Base-by-base conservation (phyloP, 1,284 basidiomycete species). In the Cutaneotrichosporon sp. region DNA sequence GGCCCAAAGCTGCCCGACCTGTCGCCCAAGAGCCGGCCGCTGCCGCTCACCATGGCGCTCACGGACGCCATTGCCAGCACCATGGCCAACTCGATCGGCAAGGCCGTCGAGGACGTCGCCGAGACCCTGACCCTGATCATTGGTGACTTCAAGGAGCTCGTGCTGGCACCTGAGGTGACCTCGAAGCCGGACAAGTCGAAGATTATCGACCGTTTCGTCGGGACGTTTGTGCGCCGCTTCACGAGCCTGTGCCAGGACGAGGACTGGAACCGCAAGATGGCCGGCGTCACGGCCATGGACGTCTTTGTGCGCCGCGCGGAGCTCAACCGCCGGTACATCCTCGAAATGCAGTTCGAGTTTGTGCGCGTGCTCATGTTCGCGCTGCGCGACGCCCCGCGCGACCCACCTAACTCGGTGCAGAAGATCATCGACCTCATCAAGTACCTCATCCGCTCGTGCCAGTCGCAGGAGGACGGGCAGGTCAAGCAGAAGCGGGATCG, bases 331-430 rank as follows among this genome's bases (percentile, higher is more conserved):
- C 87, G 86, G 67, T 97, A 94, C 91, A 84, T 95, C 54, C 84
- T 86, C 64, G 92, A 97, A 60, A 88, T 93, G 52, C 91, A 97
- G 76, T 85, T 92, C 49, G 95, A 99, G 70, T 87, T 97, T 66
- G 87, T 95, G 55, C 89, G 95, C 50, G 94, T 91, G 5, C 84
- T 99, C 34, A 82, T 99, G 50, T 95, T 95, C 74, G 90, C 95
- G 65, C 83, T 99, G 54, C 98, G 99, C 76, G 95, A 99, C 75
- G 90, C 97, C 75, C 95, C 97, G 0, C 86, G 87, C 67, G 95
- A 99, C 68, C 85, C 94, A 46, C 91, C 93, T 0, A 86, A 86
- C 24, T 89, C 95, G 69, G 86, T 94, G 36, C 86, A 89, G 42
- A 86, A 89, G 55, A 90, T 97, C 42, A 83, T 88, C 27, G 87